Base-by-base conservation (phyloP, 495 filamentous ascomycete species). In the Physcia stellaris region DNA sequence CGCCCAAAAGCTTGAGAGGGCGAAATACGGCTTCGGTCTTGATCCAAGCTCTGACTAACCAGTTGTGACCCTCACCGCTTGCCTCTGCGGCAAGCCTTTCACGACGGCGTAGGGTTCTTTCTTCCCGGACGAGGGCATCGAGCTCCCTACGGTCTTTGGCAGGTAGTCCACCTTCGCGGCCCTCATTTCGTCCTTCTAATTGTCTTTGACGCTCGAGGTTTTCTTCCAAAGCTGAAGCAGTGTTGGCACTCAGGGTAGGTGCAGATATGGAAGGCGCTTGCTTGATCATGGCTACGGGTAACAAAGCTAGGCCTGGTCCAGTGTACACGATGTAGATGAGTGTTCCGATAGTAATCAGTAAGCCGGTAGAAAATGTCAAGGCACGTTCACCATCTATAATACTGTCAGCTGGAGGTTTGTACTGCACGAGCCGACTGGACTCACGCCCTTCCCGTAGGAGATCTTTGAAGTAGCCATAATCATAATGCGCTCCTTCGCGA, bases 121-220 rank as follows among this genome's bases (percentile, higher is more conserved):
- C 90, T 57, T 96, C 86, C 35, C 90, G 77, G 17, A 82, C 67
- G 2, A 98, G 72, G 20, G 79, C 68, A 45, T 96, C 90, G 6
- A 96, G 64, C 53, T 95, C 87, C 29, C 90, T 70, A 37, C 82
- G 73, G 51, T 96, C 87, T 46, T 93, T 90, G 2, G 79, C 64
- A 2, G 83, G 74, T 42, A 94, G 66, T 22, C 80, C 79, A 9
- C 70, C 80, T 3, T 75, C 56, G 10, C 80, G 78, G 24, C 85
- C 86, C 32, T 77, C 71, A 56, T 80, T 92, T 48, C 86, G 83
- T 43, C 80, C 73, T 57, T 95, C 86, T 10, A 98, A 63, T 57
- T 93, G 86, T 18, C 83, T 71, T 59, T 95, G 90, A 18, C 84
- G 79, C 59, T 96, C 90, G 36, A 81, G 73, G 51, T 96, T 96